A percentile compares a stretch with the other conserved stretches of the same genome.
phyloP scores from a whole-genome alignment of 352 stramenopile genomes.

The Elongisporangium senticosum region DNA sequence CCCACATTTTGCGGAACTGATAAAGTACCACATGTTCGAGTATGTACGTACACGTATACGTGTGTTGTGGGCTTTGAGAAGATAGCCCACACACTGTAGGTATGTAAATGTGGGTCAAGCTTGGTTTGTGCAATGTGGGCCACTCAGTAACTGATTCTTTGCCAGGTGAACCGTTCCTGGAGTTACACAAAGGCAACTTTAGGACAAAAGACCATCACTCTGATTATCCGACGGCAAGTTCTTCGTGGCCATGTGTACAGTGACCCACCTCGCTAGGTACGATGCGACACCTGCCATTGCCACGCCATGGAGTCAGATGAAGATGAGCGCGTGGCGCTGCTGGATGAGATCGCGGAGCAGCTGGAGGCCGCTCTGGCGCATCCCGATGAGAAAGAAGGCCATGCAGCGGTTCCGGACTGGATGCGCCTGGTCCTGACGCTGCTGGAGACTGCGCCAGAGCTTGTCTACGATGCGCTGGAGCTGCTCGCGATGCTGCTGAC shows the following conservation, averaged over 20 bases:
- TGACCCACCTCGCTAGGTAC: background rate
- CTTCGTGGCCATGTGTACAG: background rate
- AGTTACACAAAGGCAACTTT: background rate
- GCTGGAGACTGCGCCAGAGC: background rate
- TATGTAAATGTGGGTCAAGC: too few relatives aligned
- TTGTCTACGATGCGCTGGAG: background rate
- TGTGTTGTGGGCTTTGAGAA: background rate
- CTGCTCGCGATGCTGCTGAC: background rate
- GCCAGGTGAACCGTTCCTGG: background rate
- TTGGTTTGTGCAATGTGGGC: background rate
- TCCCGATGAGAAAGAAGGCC: background rate
- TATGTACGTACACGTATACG: background rate
- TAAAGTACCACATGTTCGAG: background rate
- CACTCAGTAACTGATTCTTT: background rate
- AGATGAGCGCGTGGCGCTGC: background rate
- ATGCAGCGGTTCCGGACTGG: background rate
- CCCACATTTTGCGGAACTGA: background rate
- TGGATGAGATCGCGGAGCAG: constrained; percentile 3
- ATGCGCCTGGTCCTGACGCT: background rate
- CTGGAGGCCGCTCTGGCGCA: background rate
- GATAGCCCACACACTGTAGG: too few relatives aligned
- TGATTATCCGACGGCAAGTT: background rate
- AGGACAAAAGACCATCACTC: background rate
- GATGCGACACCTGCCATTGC: background rate
- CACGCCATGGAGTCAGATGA: background rate